These are phyloP conservation scores for Cronartium quercuum DNA, from an alignment of 1,284 basidiomycete genomes.

Conservation along the genomic window DNA sequence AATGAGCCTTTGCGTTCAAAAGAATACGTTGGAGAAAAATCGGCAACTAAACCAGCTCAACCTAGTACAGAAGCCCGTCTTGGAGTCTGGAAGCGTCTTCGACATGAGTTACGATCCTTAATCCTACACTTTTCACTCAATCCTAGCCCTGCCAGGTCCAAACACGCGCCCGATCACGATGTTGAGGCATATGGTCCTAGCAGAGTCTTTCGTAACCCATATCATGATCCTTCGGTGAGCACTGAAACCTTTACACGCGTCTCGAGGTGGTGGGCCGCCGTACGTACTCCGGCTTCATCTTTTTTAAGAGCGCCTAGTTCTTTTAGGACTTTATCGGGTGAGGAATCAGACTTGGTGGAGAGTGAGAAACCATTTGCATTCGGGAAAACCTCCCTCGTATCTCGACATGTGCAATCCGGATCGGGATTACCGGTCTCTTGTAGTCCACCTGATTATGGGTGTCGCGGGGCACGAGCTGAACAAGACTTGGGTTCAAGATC, in stretches of 20 bases:
- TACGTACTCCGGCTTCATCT: constrained; percentile 5
- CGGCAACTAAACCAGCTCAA: background rate
- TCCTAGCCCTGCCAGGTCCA: too few species aligned
- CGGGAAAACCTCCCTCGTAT: background rate
- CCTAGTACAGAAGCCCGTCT: background rate
- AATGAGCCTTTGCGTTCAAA: background rate
- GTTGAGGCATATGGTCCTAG: too few species aligned
- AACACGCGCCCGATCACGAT: too few species aligned
- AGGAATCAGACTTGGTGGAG: background rate
- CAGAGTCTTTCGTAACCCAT: constrained; percentile 7
- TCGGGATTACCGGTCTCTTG: background rate
- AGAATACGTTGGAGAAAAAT: constrained; percentile 12
- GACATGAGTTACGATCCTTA: too few species aligned
- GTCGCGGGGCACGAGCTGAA: background rate
- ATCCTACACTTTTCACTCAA: too few species aligned
- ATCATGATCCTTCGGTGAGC: constrained; percentile 34
- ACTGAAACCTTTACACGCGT: constrained; percentile 23
- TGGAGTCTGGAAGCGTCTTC: too few species aligned
- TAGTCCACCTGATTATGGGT: background rate
- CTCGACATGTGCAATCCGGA: background rate
- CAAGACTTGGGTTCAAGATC: background rate
- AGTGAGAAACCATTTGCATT: background rate
- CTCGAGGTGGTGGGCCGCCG: constrained; percentile 13
- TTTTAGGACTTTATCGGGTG: background rate
- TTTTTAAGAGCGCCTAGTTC: constrained; percentile 3